Evolutionary conservation across 768 basidiomycete species (phyloP), one percentile per base, ranked within the genome.

Genomic region (Tulasnella calospora): DNA sequence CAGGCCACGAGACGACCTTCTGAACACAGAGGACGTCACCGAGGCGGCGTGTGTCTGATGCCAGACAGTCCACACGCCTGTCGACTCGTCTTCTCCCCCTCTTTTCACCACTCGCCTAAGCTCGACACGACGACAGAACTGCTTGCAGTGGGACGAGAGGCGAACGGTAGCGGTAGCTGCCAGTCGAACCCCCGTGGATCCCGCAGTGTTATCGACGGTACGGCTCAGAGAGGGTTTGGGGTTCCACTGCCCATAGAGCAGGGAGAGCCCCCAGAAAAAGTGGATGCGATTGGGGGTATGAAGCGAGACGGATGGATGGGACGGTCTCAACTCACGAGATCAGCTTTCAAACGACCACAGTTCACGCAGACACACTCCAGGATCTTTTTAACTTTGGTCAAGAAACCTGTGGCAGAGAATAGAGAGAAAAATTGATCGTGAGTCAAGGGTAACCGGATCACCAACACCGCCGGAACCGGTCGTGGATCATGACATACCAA

Each of bases 301-400:
- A 94, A 94, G 93, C 92, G 92, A 94, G 92, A 90, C 47, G 89
- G 90, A 89, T 90, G 90, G 90, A 86, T 84, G 86, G 44, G 74
- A 51, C 74, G 89, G 86, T 86, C 84, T 82, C 86, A 85, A 95
- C 96, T 94, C 91, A 98, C 96, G 89, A 91, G 92, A 86, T 98
- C 95, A 81, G 94, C 94, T 88, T 98, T 98, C 81, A 99, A 89
- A 86, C 94, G 96, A 84, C 98, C 98, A 85, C 98, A 99, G 84
- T 97, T 96, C 81, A 97, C 94, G 88, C 98, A 99, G 81, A 99
- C 95, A 86, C 92, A 93, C 88, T 99, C 98, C 87, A 98, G 86
- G 83, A 99, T 98, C 89, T 99, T 99, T 89, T 99, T 99, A 85
- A 99, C 96, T 90, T 99, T 99, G 85, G 94, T 89, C 82, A 99